These are phyloP conservation scores for Tephrocybe sp. DNA, from an alignment of 768 basidiomycete genomes.

Conservation along the genomic window DNA sequence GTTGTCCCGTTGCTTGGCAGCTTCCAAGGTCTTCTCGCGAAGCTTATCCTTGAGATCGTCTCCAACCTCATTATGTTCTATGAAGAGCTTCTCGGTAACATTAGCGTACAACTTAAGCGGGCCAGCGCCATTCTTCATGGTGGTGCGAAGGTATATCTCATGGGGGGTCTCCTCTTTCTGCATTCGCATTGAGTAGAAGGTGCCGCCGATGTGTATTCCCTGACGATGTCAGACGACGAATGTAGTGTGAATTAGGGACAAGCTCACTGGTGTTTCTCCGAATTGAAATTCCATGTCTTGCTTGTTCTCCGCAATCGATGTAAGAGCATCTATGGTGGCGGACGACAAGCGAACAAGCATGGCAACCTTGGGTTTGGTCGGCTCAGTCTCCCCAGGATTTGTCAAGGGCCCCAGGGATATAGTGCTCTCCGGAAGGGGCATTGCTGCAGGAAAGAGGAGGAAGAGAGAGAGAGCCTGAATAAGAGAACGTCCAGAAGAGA, in stretches of 20 bases:
- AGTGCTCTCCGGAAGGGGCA: constrained; percentile 66
- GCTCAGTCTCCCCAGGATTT: constrained; percentile 52
- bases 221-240: constrained; percentile 24
- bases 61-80: constrained; percentile 58
- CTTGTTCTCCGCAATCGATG: constrained; percentile 40
- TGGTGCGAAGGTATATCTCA: constrained; percentile 70
- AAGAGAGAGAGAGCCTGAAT: not conserved
- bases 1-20: constrained; percentile 39
- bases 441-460: constrained; percentile 23
- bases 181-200: constrained; percentile 60
- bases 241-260: not conserved
- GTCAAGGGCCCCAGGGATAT: constrained; percentile 62
- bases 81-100: constrained; percentile 69
- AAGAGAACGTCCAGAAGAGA: not conserved
- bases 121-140: constrained; percentile 21
- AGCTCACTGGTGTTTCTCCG: constrained; percentile 56
- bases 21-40: constrained; percentile 45
- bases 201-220: constrained; percentile 68
- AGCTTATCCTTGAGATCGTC: constrained; percentile 42
- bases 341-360: constrained; percentile 76
- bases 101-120: constrained; percentile 75
- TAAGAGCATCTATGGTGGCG: constrained; percentile 70
- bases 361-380: constrained; percentile 67
- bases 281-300: constrained; percentile 60
- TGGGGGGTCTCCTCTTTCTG: constrained; percentile 56